Conservation (phyloP, 2,329 filamentous ascomycete species). For the Epichloe brachyelytri region DNA sequence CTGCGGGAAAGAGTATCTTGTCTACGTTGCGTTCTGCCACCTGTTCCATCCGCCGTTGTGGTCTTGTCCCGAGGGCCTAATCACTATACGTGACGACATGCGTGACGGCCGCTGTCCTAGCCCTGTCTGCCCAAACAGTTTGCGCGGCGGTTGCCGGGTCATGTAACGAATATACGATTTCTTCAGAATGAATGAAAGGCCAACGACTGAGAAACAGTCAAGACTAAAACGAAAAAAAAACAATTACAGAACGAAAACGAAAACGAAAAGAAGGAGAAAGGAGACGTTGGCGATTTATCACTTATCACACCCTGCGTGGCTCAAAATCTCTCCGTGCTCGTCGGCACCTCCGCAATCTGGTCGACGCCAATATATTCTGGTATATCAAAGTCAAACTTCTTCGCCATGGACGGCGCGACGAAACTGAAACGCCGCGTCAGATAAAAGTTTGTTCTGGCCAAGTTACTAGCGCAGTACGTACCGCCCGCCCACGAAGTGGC, state of each 20-base stretch:
- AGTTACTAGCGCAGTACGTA: slow-evolving; percentile 24
- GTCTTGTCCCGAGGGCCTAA: slow-evolving; percentile 32
- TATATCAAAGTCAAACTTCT: slow-evolving; percentile 76
- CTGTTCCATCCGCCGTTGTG: slow-evolving; percentile 35
- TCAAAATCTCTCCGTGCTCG: slow-evolving; percentile 40
- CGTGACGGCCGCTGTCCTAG: slow-evolving; percentile 43
- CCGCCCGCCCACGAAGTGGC: slow-evolving; percentile 85
- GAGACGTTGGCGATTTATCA: not conserved
- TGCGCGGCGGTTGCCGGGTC: slow-evolving; percentile 40
- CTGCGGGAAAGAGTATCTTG: slow-evolving; percentile 45
- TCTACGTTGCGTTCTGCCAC: slow-evolving; percentile 45
- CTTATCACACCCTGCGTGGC: not conserved
- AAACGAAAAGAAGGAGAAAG: not conserved
- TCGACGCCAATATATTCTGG: slow-evolving; percentile 77
- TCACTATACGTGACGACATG: slow-evolving; percentile 30
- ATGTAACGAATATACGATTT: slow-evolving; percentile 27
- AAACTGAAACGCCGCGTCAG: slow-evolving; percentile 42
- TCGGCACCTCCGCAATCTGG: slow-evolving; percentile 68
- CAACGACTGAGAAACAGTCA: not conserved
- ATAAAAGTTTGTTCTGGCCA: not conserved
- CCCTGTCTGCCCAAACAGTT: slow-evolving; percentile 44
- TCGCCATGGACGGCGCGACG: slow-evolving; percentile 60
- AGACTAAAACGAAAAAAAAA: not conserved
- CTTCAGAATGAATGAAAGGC: not conserved
- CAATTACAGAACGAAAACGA: not conserved